Base-by-base conservation (phyloP, 2,329 filamentous ascomycete genomes). In the Apiospora koreana region DNA sequence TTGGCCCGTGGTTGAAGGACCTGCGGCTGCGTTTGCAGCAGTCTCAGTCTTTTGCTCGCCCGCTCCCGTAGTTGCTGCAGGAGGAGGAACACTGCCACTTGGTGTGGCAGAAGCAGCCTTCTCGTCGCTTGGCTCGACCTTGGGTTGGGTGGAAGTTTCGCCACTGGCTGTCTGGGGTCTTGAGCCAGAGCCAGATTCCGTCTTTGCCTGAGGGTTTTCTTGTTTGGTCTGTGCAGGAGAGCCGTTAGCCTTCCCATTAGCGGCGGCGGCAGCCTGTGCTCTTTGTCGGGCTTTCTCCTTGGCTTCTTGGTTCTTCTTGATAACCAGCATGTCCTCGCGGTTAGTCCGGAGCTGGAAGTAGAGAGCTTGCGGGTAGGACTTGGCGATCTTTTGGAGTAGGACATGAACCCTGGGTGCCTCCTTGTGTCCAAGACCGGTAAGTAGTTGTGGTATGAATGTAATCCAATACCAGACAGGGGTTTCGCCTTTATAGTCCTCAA, bases 381-480 rank as follows among this genome's bases (percentile, higher is more conserved):
- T 98, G 68, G 96, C 96, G 78, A 99, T 94, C 85, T 96, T 97
- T 31, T 94, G 88, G 23, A 99, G 87, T 67, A 99, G 94, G 67
- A 90, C 89, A 79, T 96, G 93, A 62, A 95, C 93, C 65, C 97
- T 92, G 5, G 91, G 90, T 16, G 94, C 95, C 81, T 99, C 97
- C 76, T 95, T 95, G 78, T 98, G 92, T 2, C 93, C 94, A 67
- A 99, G 86, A 68, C 95, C 96, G 58, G 94, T 95, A 42, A 99
- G 89, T 54, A 99, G 87, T 81, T 99, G 96, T 23, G 96, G 96
- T 73, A 99, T 98, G 80, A 97, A 99, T 0, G 95, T 98, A 75
- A 98, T 98, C 96, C 96, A 99, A 83, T 98, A 99, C 96, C 96
- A 99, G 16, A 97, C 94, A 0, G 95, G 94, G 2, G 94, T 97